Base-by-base conservation (phyloP, 2,329 filamentous ascomycete species). In the Domatiomyces globalis region DNA sequence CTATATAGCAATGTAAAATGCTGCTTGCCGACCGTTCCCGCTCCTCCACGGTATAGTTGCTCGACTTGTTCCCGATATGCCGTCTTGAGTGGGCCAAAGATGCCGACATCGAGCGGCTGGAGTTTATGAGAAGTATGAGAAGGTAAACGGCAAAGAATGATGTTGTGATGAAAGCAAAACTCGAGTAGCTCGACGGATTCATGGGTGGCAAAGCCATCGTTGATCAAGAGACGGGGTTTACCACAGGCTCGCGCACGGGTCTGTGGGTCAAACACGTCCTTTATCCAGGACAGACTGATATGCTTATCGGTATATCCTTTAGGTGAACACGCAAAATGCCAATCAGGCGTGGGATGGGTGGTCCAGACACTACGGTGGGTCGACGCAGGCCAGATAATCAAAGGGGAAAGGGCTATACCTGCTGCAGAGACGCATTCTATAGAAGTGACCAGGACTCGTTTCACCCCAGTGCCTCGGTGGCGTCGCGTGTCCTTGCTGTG, bases 201-300 rank as follows among this genome's bases (percentile, higher is more conserved):
- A 49, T 69, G 63, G 17, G 62, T 65, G 15, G 58, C 58, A 49
- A 69, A 66, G 46, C 67, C 58, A 51, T 70, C 60, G 19, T 53
- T 64, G 17, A 68, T 65, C 18, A 68, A 58, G 2, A 67, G 50
- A 1, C 64, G 62, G 54, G 59, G 65, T 51, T 60, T 64, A 7
- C 58, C 33, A 20, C 65, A 57, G 51, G 63, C 65, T 49, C 50
- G 51, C 47, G 50, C 56, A 58, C 58, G 63, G 4, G 64, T 69
- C 54, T 65, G 39, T 9, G 62, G 64, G 54, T 69, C 54, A 57
- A 68, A 68, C 3, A 69, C 55, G 47, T 51, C 56, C 50, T 56
- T 63, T 15, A 68, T 53, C 65, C 58, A 69, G 51, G 68, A 51
- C 7, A 67, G n/a, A n/a, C n/a, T n/a, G n/a, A 58, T 56, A 61